Evolutionary conservation across 2,329 filamentous ascomycete species (phyloP), one percentile per base, ranked within the genome.

Genomic region (Pseudocercospora macadamiae): DNA sequence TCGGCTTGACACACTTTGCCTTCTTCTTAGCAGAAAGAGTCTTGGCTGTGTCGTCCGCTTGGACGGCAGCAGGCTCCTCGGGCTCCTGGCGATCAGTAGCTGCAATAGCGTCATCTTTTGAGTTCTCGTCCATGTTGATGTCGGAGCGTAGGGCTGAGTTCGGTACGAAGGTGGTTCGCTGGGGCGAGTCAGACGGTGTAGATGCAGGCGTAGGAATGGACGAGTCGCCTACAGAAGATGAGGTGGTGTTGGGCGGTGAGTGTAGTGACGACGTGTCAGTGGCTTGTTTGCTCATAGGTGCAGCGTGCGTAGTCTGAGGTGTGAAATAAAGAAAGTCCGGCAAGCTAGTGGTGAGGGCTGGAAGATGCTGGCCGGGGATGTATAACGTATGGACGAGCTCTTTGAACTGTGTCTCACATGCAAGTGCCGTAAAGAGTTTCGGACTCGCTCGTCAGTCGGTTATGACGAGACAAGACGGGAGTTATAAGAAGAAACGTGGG

Each of bases 301-400:
- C 64, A 96, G 91, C 96, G 28, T 12, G n/a, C 14, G 32, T 42
- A n/a, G 44, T 34, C 26, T 34, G 47, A 34, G 10, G 2, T 19
- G 16, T 23, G 30, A 30, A 9, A 18, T 39, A 14, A 52, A 42
- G 48, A 8, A 21, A 19, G 32, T 37, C 36, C 49, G 49, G 49
- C 49, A 23, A 16, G 49, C 49, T 21, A 42, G 49, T 23, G 12
- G 14, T 45, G 14, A 53, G 49, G n/a, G n/a, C n/a, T 51, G 21
- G 25, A 25, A n/a, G 45, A 14, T 28, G 26, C 18, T n/a, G 7
- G 12, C 30, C 23, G 39, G 3, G 18, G 23, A 6, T 6, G 19
- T 21, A 25, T n/a, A n/a, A n/a, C n/a, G 21, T 44, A 19, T 23
- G 16, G 39, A 44, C 14, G 19, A 44, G 39, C 39, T 16, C 18